Evolutionary conservation across 352 stramenopile genomes (phyloP).

Genomic region (Globisporangium lucens): DNA sequence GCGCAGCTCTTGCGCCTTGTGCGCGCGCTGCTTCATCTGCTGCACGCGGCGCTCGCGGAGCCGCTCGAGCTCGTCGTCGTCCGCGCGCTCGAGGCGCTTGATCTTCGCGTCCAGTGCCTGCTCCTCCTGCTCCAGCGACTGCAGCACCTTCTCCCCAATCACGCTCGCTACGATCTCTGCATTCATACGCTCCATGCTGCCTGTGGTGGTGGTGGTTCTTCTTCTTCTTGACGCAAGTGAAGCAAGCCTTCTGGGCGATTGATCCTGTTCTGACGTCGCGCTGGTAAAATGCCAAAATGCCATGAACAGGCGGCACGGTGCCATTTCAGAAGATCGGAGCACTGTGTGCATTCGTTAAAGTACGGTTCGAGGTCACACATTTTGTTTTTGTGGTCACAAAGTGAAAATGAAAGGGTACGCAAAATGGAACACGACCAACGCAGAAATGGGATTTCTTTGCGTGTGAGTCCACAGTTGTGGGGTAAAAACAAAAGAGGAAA

Average conservation of each 20-base stretch:
- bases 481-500: conserved; percentile 5
- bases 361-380: background rate
- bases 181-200: conserved; percentile 56
- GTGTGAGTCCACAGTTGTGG: background rate
- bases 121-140: conserved; percentile 86
- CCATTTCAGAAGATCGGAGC: conserved; percentile 3
- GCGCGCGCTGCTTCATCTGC: conserved; percentile 71
- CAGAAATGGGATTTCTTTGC: conserved; percentile 2
- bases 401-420: background rate
- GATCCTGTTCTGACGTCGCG: background rate
- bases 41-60: conserved; percentile 76
- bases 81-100: conserved; percentile 76
- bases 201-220: background rate
- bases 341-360: background rate
- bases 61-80: conserved; percentile 88
- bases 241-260: background rate
- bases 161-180: conserved; percentile 73
- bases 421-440: background rate
- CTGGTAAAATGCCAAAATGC: too few relatives aligned
- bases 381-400: background rate
- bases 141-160: conserved; percentile 85
- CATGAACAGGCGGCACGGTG: background rate
- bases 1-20: conserved; percentile 70
- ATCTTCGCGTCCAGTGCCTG: conserved; percentile 83
- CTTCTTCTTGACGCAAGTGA: background rate